Evolutionary conservation across 805 yeast genomes (phyloP), one percentile per base, ranked within the genome.

Genomic region (Saccharomycopsis vini): DNA sequence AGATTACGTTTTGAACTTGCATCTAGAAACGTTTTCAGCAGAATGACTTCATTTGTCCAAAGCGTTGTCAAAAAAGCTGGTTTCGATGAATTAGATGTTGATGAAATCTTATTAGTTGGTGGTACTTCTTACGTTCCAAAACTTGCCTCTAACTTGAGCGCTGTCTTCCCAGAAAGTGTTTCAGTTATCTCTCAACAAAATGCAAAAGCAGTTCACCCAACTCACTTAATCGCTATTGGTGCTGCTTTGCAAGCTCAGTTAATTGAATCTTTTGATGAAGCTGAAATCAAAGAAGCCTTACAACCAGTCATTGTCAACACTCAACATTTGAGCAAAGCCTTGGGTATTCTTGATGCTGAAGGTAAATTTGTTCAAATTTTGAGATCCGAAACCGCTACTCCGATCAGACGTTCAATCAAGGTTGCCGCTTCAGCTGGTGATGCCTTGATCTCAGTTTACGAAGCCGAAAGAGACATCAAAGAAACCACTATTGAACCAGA

Each of bases 211-310:
- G 61, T 79, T 50, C 77, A 85, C 66, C 97, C 98, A 49, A 80
- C 85, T 59, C 97, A 92, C 69, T 72, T 88, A 58, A 71, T 82
- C 52, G 80, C 95, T 52, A 81, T 94, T 59, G 98, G 98, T 67
- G 94, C 96, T 47, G 96, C 97, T 51, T 74, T 90, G 61, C 97
- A 92, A 73, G 98, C 96, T 41, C 78, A 95, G 31, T 71, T 90
- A 56, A 69, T 82, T 51, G 90, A 82, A 57, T 69, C 77, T 46
- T 94, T 86, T 56, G 92, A 81, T 58, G 87, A 75, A 42, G 95
- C 84, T 50, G 92, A 87, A 64, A 69, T 81, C 56, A 68, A 72
- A 39, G 95, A 87, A 66, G 80, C 92, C 46, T 68, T 79, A 55
- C 83, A 84, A 64, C 92, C 94, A 24, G 76, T 84, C 47, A 84